These are phyloP conservation scores for Paramecium caudatum DNA, from an alignment of 73 alveolate genomes.

Conservation along the genomic window DNA sequence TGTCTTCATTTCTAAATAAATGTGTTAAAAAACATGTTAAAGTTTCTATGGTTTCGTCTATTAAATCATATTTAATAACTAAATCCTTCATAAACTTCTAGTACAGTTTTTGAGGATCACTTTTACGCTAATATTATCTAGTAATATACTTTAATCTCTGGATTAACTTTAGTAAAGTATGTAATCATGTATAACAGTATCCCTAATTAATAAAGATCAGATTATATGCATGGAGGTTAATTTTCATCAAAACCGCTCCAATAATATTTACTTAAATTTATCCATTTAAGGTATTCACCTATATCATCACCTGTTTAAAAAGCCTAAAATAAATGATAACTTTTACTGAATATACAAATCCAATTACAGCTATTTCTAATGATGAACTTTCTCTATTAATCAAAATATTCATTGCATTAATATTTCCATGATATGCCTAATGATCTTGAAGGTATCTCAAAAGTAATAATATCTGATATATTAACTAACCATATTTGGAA, in stretches of 20 bases:
- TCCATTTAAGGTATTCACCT: slow-evolving; percentile 11
- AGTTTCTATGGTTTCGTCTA: slow-evolving; percentile 4
- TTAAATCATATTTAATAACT: not conserved
- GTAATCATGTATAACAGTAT: slow-evolving; percentile 40
- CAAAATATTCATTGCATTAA: slow-evolving; percentile 33
- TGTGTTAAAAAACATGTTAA: not conserved
- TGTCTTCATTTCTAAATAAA: slow-evolving; percentile 46
- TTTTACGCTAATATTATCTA: slow-evolving; percentile 6
- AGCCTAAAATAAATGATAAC: not conserved
- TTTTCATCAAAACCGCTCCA: slow-evolving; percentile 52
- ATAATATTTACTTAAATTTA: not conserved
- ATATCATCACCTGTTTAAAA: not conserved
- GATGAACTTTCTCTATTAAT: slow-evolving; percentile 44
- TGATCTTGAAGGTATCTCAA: not conserved
- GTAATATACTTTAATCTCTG: slow-evolving; percentile 4
- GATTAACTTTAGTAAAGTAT: not conserved
- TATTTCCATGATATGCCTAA: slow-evolving; percentile 54
- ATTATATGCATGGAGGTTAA: slow-evolving; percentile 2
- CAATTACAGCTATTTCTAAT: slow-evolving; percentile 38
- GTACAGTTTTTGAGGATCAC: slow-evolving; percentile 39
- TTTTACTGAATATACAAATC: slow-evolving; percentile 16
- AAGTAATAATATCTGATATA: not conserved
- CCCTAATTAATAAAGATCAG: slow-evolving; percentile 62
- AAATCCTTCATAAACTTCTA: slow-evolving; percentile 50
- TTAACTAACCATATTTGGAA: not conserved